Conservation (phyloP, 139 green algal genomes). For the Astrephomene gubernaculifera region DNA sequence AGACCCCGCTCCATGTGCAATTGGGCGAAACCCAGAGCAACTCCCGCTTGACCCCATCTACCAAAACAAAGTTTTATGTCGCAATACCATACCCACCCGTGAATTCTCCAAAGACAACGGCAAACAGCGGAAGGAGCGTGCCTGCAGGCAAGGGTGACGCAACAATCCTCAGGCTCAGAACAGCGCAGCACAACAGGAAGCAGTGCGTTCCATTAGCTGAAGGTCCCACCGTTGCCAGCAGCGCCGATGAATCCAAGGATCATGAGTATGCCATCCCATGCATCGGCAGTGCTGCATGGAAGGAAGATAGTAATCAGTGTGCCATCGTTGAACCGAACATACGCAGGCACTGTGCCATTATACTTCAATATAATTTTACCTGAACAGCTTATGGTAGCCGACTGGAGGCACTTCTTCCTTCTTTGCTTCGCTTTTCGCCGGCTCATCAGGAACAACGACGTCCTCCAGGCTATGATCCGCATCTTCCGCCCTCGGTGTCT, state of each 20-base stretch:
- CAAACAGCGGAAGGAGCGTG: conserved; percentile 56
- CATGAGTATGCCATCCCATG: conserved; percentile 51
- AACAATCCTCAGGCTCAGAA: no score
- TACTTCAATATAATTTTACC: neutral
- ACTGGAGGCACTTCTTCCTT: conserved; percentile 6
- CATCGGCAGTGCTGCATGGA: conserved; percentile 52
- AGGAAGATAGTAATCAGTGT: neutral
- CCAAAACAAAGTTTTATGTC: no score
- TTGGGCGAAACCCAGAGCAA: no score
- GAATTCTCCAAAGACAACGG: conserved; percentile 77
- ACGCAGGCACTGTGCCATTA: neutral
- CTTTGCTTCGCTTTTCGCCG: neutral
- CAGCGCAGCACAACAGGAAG: no score
- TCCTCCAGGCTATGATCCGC: neutral
- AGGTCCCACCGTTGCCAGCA: conserved; percentile 33
- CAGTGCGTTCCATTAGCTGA: no score
- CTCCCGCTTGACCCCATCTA: no score
- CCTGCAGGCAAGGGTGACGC: neutral
- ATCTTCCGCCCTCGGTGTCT: neutral
- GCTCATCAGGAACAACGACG: neutral
- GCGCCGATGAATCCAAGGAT: conserved; percentile 41
- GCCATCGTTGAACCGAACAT: neutral
- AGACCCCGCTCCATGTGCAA: no score
- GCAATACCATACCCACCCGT: conserved; percentile 50
- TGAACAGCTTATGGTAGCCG: conserved; percentile 6